Evolutionary conservation across 805 yeast species (phyloP).

Genomic region (Kregervanrija delftensis): DNA sequence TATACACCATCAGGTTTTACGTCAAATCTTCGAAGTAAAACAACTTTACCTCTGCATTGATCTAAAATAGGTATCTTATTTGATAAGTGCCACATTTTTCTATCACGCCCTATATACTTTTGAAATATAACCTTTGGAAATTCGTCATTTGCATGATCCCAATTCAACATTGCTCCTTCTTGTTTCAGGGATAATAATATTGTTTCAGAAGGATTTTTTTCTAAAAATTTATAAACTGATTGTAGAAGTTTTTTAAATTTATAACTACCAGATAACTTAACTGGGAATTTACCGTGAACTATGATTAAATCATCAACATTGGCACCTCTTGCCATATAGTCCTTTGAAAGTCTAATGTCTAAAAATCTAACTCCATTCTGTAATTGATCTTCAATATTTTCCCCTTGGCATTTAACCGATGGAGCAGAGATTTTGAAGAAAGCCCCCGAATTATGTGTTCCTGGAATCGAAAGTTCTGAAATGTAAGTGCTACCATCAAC

Average conservation of each 20-base stretch:
- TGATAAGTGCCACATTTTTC: constrained; percentile 55
- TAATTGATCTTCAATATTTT: constrained; percentile 52
- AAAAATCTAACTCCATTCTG: constrained; percentile 69
- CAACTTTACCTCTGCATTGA: constrained; percentile 59
- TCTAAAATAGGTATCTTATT: constrained; percentile 50
- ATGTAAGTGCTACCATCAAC: constrained; percentile 45
- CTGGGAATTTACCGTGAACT: constrained; percentile 73
- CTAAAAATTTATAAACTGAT: constrained; percentile 54
- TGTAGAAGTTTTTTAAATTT: constrained; percentile 44
- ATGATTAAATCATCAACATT: constrained; percentile 50
- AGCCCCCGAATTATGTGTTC: constrained; percentile 84
- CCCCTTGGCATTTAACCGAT: constrained; percentile 71
- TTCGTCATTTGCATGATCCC: constrained; percentile 60
- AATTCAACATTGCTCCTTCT: constrained; percentile 56
- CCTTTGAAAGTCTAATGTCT: constrained; percentile 59
- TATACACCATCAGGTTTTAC: constrained; percentile 36
- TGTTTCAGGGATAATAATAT: constrained; percentile 65
- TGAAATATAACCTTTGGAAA: constrained; percentile 58
- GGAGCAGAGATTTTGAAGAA: constrained; percentile 58
- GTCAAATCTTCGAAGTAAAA: constrained; percentile 69
- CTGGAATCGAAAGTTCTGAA: constrained; percentile 59
- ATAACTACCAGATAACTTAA: constrained; percentile 50
- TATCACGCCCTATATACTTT: constrained; percentile 40
- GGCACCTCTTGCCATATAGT: constrained; percentile 37
- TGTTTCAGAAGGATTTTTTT: constrained; percentile 46